These are phyloP conservation scores for Macrophomina phaseolina DNA, from an alignment of 2,329 filamentous ascomycete species.

Conservation along the genomic window DNA sequence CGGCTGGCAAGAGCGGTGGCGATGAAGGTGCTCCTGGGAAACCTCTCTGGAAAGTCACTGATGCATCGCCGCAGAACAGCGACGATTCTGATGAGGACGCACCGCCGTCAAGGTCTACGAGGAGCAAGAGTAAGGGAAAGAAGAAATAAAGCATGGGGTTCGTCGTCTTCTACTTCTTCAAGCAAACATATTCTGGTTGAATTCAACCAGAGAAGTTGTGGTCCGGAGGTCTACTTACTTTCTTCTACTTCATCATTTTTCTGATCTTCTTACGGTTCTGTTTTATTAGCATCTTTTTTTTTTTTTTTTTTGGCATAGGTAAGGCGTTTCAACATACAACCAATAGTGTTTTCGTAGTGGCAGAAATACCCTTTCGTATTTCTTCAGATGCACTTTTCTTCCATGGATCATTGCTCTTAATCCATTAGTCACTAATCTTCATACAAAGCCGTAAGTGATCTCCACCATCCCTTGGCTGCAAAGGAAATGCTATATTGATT, in stretches of 20 bases:
- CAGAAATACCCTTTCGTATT: slow-evolving; percentile 25
- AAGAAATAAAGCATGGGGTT: slow-evolving; percentile 32
- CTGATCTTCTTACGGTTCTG: neutral
- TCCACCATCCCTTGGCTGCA: neutral
- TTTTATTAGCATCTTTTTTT: slow-evolving; percentile 12
- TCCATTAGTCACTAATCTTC: neutral
- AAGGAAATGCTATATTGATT: neutral
- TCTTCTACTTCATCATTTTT: neutral
- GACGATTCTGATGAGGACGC: slow-evolving; percentile 35
- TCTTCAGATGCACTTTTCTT: neutral
- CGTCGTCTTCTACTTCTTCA: neutral
- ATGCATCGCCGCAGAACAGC: slow-evolving; percentile 20
- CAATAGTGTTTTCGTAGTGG: slow-evolving; percentile 12
- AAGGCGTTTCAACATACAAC: slow-evolving; percentile 11
- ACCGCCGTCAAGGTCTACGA: slow-evolving; percentile 45
- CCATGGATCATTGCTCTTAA: neutral
- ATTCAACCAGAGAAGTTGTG: neutral
- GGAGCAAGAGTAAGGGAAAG: slow-evolving; percentile 50
- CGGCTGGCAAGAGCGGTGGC: neutral
- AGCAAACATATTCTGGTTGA: neutral
- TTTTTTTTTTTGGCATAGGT: neutral
- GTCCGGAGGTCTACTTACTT: neutral
- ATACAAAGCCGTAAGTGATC: neutral
- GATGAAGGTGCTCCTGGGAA: neutral
- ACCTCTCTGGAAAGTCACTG: slow-evolving; percentile 17